Evolutionary conservation across 2,329 filamentous ascomycete species (phyloP).

Genomic region (Aspergillus sergii): DNA sequence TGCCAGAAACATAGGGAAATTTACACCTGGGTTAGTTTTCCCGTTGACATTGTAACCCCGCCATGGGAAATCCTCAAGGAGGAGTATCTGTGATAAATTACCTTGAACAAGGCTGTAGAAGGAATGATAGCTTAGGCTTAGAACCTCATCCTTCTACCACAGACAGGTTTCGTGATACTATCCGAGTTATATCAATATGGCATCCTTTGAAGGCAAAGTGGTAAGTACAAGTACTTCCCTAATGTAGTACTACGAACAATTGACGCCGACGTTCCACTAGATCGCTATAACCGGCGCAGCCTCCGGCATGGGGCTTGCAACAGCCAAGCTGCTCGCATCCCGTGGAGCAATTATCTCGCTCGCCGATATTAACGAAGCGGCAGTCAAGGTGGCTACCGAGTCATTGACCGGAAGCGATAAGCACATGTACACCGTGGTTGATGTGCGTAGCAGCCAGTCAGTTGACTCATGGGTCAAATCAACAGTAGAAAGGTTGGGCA

Average conservation of each 20-base stretch:
- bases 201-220: neutral
- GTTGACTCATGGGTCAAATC: constrained; percentile 4
- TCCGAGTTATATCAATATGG: neutral
- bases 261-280: neutral
- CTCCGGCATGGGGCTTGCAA: constrained; percentile 8
- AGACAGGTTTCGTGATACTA: accelerated
- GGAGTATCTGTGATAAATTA: neutral
- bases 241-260: accelerated
- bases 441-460: neutral
- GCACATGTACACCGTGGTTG: neutral
- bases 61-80: neutral
- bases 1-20: neutral
- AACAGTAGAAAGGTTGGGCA: neutral
- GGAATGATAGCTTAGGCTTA: too few species aligned
- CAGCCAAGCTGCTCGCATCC: constrained; percentile 2
- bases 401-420: neutral
- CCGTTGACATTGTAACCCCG: neutral
- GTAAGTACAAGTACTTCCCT: neutral
- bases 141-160: neutral
- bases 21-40: neutral
- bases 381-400: neutral
- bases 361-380: neutral
- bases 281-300: constrained; percentile 5
- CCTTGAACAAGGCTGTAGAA: neutral
- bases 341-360: neutral